Conservation (phyloP, 1,284 basidiomycete species). For the Irpex lacteus region DNA sequence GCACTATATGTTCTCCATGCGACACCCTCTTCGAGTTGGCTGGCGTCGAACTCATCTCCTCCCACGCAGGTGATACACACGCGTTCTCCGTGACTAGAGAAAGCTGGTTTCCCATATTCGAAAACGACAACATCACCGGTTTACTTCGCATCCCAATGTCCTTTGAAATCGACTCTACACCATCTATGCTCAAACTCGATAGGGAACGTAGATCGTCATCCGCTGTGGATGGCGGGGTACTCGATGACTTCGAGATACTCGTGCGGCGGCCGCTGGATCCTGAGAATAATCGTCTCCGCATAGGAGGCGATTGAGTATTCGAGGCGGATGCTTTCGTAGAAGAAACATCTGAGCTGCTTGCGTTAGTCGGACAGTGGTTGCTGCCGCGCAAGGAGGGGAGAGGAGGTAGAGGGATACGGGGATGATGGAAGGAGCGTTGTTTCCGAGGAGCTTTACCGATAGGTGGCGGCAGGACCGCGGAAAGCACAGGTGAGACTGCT, state of each 20-base stretch:
- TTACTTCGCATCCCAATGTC: constrained; percentile 15
- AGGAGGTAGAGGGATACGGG: constrained; percentile 33
- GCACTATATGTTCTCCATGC: constrained; percentile 49
- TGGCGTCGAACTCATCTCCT: constrained; percentile 30
- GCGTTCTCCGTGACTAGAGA: constrained; percentile 27
- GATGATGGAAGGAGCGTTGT: constrained; percentile 36
- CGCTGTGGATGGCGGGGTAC: constrained; percentile 29
- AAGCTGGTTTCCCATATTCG: constrained; percentile 22
- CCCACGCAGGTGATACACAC: constrained; percentile 38
- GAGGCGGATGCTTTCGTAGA: constrained; percentile 17
- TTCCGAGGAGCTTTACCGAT: constrained; percentile 27
- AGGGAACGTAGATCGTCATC: constrained; percentile 54
- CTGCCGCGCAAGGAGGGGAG: constrained; percentile 28
- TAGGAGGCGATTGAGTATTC: constrained; percentile 16
- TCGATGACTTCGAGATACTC: constrained; percentile 41
- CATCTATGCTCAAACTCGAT: constrained; percentile 34
- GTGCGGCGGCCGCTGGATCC: constrained; percentile 48
- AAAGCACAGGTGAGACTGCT: constrained; percentile 14
- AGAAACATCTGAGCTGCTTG: constrained; percentile 12
- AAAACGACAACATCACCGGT: constrained; percentile 25
- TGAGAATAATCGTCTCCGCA: constrained; percentile 61
- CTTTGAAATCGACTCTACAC: constrained; percentile 7
- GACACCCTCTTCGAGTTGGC: constrained; percentile 19
- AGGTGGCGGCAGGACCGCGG: constrained; percentile 2
- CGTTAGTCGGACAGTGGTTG: constrained; percentile 18